A percentile compares a stretch with the other conserved stretches of the same genome.
Conservation (phyloP, 2,329 filamentous ascomycete genomes). For the Corniculantispora saksenae region DNA sequence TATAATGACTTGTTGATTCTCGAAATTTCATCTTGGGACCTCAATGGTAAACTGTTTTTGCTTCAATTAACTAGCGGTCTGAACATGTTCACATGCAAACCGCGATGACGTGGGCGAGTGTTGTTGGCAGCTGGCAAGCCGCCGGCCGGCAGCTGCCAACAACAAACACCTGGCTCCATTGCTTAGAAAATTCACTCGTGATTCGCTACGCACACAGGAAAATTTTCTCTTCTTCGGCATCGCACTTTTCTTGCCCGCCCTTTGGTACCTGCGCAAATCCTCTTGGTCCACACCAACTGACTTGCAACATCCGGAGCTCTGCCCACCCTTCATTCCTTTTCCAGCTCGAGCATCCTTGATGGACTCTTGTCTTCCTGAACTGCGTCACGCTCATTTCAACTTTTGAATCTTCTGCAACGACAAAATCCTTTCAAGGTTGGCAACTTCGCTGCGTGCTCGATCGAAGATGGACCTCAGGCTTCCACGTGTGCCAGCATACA, state of each 20-base stretch:
- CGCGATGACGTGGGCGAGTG: neutral
- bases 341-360: slow-evolving; percentile 9
- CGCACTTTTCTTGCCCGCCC: slow-evolving; percentile 12
- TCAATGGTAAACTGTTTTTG: neutral
- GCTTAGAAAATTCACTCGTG: neutral
- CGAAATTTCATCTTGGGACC: neutral
- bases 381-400: neutral
- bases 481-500: neutral
- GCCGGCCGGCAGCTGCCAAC: slow-evolving; percentile 17
- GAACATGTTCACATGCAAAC: neutral
- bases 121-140: slow-evolving; percentile 6
- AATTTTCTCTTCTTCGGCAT: neutral
- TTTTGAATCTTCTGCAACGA: neutral
- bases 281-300: neutral
- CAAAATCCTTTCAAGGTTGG: too few relatives aligned
- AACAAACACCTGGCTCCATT: neutral
- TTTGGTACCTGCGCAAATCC: slow-evolving; percentile 13
- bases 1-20: neutral
- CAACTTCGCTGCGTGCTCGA: too few relatives aligned
- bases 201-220: neutral
- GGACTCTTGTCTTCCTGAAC: neutral
- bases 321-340: slow-evolving; percentile 10
- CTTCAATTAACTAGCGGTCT: neutral
- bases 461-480: slow-evolving; percentile 5
- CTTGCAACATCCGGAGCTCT: slow-evolving; percentile 8